A percentile compares a stretch with the other conserved stretches of the same genome.
These are phyloP conservation scores for Pascua sp. DNA, from an alignment of 1,284 basidiomycete genomes.

Conservation along the genomic window DNA sequence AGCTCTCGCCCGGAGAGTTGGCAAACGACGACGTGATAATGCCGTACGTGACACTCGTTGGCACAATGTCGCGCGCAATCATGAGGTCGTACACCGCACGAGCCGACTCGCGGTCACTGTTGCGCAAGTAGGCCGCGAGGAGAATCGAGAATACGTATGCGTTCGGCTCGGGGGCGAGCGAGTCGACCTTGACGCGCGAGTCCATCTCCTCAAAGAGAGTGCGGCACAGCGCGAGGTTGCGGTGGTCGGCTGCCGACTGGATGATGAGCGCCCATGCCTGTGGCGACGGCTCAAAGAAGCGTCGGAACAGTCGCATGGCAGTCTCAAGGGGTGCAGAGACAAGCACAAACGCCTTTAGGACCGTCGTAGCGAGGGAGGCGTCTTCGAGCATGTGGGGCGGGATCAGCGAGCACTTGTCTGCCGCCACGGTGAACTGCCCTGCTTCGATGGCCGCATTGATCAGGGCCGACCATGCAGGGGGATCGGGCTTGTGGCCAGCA, in stretches of 20 bases:
- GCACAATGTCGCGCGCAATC: slow-evolving; percentile 62
- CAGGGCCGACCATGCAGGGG: slow-evolving; percentile 63
- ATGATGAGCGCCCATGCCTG: slow-evolving; percentile 74
- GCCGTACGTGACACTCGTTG: slow-evolving; percentile 67
- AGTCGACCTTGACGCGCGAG: slow-evolving; percentile 37
- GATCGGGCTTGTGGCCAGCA: slow-evolving; percentile 61
- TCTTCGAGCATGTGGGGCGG: slow-evolving; percentile 51
- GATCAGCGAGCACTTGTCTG: slow-evolving; percentile 24
- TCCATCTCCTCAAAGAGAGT: slow-evolving; percentile 70
- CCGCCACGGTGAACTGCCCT: slow-evolving; percentile 58
- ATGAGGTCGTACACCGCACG: slow-evolving; percentile 72
- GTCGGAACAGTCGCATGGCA: slow-evolving; percentile 64
- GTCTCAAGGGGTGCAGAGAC: slow-evolving; percentile 70
- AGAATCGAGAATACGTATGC: slow-evolving; percentile 75
- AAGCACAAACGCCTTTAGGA: slow-evolving; percentile 80
- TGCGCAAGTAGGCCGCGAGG: slow-evolving; percentile 71
- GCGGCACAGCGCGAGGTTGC: slow-evolving; percentile 63
- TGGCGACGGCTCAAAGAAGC: slow-evolving; percentile 58
- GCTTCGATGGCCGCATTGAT: slow-evolving; percentile 81
- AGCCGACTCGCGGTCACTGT: slow-evolving; percentile 59
- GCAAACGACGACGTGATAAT: slow-evolving; percentile 61
- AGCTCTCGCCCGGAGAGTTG: slow-evolving; percentile 17
- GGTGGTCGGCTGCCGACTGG: slow-evolving; percentile 76
- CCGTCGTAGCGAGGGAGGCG: slow-evolving; percentile 61
- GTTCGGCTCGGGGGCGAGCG: slow-evolving; percentile 32